phyloP scores from a whole-genome alignment of 768 basidiomycete genomes.

The Boletus bicolor region DNA sequence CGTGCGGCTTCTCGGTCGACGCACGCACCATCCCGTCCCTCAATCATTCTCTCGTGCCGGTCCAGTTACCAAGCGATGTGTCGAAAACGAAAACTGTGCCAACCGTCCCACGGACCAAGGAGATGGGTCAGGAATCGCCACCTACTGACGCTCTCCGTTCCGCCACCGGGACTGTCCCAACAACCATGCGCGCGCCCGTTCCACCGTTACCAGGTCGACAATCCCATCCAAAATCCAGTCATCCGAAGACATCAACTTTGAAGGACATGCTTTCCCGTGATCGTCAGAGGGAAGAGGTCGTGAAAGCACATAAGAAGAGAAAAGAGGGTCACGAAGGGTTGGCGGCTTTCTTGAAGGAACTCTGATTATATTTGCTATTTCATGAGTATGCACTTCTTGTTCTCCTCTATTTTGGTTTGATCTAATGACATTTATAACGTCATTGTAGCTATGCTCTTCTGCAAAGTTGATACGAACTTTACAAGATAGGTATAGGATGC shows the following conservation, averaged over 20 bases:
- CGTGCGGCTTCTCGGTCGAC: conserved; percentile 18
- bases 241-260: conserved; percentile 42
- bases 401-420: not conserved
- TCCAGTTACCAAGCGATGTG: not conserved
- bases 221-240: conserved; percentile 38
- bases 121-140: not conserved
- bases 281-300: conserved; percentile 41
- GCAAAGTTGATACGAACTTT: no score
- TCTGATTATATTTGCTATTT: conserved; percentile 4
- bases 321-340: conserved; percentile 38
- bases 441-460: not conserved
- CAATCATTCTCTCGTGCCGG: not conserved
- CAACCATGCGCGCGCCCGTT: not conserved
- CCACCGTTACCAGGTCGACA: conserved; percentile 21
- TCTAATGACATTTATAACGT: not conserved
- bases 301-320: conserved; percentile 18
- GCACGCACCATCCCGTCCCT: not conserved
- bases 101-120: not conserved
- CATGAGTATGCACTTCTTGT: not conserved
- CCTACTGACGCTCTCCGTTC: not conserved
- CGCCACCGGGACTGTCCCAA: not conserved
- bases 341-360: conserved; percentile 44
- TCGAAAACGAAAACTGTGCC: not conserved
- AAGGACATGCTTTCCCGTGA: conserved; percentile 65
- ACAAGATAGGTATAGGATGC: not conserved